Conservation (phyloP, 2,329 filamentous ascomycete species). For the Plectosphaerella cucumerina region DNA sequence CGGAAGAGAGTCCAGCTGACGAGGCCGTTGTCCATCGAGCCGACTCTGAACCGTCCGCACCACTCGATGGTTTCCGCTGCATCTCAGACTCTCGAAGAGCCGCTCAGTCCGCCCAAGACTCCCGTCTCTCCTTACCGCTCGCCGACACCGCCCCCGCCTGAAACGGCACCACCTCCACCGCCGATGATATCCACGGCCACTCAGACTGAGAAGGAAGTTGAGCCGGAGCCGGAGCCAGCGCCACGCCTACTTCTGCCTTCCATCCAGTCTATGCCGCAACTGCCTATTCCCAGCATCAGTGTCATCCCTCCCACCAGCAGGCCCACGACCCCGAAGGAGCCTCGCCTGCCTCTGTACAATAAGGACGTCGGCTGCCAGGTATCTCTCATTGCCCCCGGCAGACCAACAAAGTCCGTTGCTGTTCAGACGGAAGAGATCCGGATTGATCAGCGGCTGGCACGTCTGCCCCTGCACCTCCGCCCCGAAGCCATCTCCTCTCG, state of each 20-base stretch:
- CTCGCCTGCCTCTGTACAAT: conserved; percentile 72
- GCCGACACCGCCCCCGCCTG: conserved; percentile 34
- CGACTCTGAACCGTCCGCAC: conserved; percentile 21
- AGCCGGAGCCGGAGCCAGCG: conserved; percentile 12
- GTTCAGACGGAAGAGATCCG: conserved; percentile 91
- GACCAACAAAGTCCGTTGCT: conserved; percentile 46
- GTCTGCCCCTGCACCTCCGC: conserved; percentile 72
- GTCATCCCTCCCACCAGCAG: conserved; percentile 85
- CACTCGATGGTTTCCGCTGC: conserved; percentile 60
- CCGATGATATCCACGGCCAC: conserved; percentile 53
- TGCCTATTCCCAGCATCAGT: conserved; percentile 77
- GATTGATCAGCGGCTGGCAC: conserved; percentile 71
- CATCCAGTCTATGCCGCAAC: conserved; percentile 31
- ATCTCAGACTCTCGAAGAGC: conserved; percentile 59
- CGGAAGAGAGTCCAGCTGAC: conserved; percentile 61
- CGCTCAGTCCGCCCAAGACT: conserved; percentile 61
- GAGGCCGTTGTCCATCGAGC: conserved; percentile 46
- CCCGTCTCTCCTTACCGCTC: conserved; percentile 47
- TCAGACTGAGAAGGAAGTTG: conserved; percentile 49
- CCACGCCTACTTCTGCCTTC: conserved; percentile 15
- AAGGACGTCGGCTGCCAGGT: conserved; percentile 86
- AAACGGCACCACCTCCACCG: conserved; percentile 21
- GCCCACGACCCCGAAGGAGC: conserved; percentile 72
- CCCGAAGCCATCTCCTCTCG: conserved; percentile 69
- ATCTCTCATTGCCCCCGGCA: conserved; percentile 40